These are phyloP conservation scores for Sphagnum tenellum DNA, from an alignment of 225 moss, liverwort and hornwort genomes.

Conservation along the genomic window DNA sequence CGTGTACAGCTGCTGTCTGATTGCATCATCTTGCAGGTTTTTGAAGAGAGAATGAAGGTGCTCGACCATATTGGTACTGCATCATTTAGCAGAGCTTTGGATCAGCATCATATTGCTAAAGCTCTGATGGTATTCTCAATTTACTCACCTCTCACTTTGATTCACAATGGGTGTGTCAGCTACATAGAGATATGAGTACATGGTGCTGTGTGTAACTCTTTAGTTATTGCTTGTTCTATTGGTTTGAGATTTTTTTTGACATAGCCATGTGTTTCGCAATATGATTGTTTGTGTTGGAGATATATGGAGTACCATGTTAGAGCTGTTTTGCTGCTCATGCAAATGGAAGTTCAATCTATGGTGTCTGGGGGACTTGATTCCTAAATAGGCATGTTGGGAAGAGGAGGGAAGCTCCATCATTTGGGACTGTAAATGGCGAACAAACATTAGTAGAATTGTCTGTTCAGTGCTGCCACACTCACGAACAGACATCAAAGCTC, in stretches of 20 bases:
- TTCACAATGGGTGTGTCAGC: too few relatives aligned
- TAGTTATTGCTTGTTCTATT: neutral
- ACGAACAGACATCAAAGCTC: conserved; percentile 20
- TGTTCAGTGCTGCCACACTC: conserved; percentile 36
- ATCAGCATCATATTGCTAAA: conserved; percentile 35
- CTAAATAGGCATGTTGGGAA: conserved; percentile 50
- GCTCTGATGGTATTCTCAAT: conserved; percentile 59
- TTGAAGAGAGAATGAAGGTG: conserved; percentile 41
- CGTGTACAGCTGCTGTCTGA: neutral
- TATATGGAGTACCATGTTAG: neutral
- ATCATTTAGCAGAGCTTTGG: conserved; percentile 22
- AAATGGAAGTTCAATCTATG: neutral
- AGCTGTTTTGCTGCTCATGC: neutral
- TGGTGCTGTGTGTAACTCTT: neutral
- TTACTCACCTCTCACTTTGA: neutral
- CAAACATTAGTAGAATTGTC: conserved; percentile 35
- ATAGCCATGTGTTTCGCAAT: neutral
- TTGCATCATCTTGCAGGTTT: conserved; percentile 18
- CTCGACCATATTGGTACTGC: conserved; percentile 39
- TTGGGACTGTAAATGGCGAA: conserved; percentile 46
- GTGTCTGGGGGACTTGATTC: conserved; percentile 22
- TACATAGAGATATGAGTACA: too few relatives aligned
- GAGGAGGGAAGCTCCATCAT: conserved; percentile 40
- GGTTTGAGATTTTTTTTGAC: neutral
- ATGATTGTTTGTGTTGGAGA: neutral